Percentiles rank a stretch among this genome's conserved stretches.
Evolutionary conservation across 139 green algal genomes (phyloP).

Genomic region (Limnomonas spitsbergensis): DNA sequence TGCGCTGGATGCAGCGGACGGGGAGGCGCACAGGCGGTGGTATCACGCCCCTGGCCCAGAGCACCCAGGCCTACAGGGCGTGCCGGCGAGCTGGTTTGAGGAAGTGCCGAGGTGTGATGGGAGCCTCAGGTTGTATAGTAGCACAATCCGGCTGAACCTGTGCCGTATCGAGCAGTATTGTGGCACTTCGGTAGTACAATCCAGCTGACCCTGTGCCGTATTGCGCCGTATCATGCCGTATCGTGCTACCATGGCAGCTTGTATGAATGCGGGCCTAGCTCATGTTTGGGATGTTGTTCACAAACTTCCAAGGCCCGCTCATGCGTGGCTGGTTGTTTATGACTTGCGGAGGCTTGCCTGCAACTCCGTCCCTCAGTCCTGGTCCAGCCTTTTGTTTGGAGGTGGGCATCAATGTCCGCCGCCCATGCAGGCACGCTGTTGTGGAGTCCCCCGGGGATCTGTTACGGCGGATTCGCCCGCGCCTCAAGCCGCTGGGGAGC

Average conservation of each 20-base stretch:
- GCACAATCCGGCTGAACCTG: neutral
- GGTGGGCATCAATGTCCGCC: no score
- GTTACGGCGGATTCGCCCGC: neutral
- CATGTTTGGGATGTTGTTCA: slow-evolving; percentile 2
- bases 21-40: neutral
- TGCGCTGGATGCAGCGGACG: neutral
- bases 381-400: no score
- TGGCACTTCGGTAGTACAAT: neutral
- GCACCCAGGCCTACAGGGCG: slow-evolving; percentile 10
- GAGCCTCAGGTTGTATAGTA: neutral
- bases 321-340: no score
- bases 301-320: neutral
- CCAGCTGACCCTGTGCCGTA: neutral
- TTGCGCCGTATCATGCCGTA: neutral
- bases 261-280: neutral
- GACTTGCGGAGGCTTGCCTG: neutral
- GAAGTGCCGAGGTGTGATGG: neutral
- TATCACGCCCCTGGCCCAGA: neutral
- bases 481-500: neutral
- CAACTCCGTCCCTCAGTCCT: neutral
- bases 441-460: neutral
- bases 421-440: neutral
- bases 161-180: neutral
- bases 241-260: neutral
- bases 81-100: slow-evolving; percentile 6